Percentiles rank a stretch among this genome's conserved stretches.
These are phyloP conservation scores for Leccinum pachyderme DNA, from an alignment of 1,284 basidiomycete genomes.

Conservation along the genomic window DNA sequence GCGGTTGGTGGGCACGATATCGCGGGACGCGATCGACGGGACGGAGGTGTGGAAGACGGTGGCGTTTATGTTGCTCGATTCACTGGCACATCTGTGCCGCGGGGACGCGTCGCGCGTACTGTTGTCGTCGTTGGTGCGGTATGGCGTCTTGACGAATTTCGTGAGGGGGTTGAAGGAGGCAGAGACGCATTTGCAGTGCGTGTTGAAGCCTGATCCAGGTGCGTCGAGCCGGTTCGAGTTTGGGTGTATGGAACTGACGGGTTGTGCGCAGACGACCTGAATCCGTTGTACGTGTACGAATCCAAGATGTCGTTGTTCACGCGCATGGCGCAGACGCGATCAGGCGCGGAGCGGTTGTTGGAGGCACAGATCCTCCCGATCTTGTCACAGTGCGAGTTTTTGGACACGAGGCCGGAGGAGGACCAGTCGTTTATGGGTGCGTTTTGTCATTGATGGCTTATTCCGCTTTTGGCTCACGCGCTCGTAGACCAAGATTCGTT, in stretches of 20 bases:
- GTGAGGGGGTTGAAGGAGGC: not conserved
- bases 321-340: constrained; percentile 58
- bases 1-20: constrained; percentile 73
- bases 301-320: constrained; percentile 89
- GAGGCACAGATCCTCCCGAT: constrained; percentile 78
- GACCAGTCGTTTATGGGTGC: constrained; percentile 54
- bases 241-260: constrained; percentile 18
- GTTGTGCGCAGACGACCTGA: constrained; percentile 68
- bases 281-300: constrained; percentile 93
- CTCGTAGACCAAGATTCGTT: constrained; percentile 76
- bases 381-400: constrained; percentile 85
- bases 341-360: constrained; percentile 32
- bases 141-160: not conserved
- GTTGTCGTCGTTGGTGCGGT: constrained; percentile 27
- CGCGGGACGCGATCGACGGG: constrained; percentile 83
- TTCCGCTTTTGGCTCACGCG: not conserved
- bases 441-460: not conserved
- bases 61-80: constrained; percentile 84
- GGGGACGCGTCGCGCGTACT: constrained; percentile 58
- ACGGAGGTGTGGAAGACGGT: constrained; percentile 88
- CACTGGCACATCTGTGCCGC: constrained; percentile 66
- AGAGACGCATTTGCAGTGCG: not conserved
- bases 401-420: constrained; percentile 79
- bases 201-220: not conserved
- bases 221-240: not conserved